Evolutionary conservation across 345 rosid genomes (phyloP), one percentile per base, ranked within the genome.

Genomic region (Aquilaria yunnanensis): DNA sequence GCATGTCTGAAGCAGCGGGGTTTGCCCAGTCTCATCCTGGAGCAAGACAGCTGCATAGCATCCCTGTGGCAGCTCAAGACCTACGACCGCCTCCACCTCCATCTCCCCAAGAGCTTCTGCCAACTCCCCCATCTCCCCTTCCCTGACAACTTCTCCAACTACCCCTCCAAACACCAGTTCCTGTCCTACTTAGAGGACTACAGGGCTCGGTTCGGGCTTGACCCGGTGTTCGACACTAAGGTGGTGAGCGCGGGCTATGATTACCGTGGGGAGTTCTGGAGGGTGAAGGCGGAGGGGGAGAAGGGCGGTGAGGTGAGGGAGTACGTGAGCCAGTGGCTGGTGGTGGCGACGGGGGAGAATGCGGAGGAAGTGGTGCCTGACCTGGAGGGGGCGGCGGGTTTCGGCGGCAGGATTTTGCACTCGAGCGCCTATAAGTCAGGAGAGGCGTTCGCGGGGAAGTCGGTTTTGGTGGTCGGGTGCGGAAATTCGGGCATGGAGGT

Each of bases 401-500:
- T 92, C 58, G 14, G 43, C 7, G 98, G 96, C 6, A 70, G 71
- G 6, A 57, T 85, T 32, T 10, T 87, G 23, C 98, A 89, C 65
- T 76, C 96, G 0, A 81, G 90, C 59, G 56, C 70, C 0, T 87
- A 92, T 47, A 87, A 70, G 69, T 77, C 74, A 6, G 96, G 96
- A 0, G 82, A 83, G 30, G 9, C 67, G 64, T 83, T 87, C 53
- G 45, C 64, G 12, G 82, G 72, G 41, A 81, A 80, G 72, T 75
- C 50, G 12, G 91, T 89, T 48, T 76, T 92, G 75, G 98, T 89
- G 1, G 87, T 92, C 45, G 98, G 98, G 3, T 92, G 96, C 75
- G 98, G 96, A 14, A 92, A 92, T 72, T 92, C 98, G 0, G 98
- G 98, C 54, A 89, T 92, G 98, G 96, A 92, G 74, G 86, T 92